Evolutionary conservation across 1,284 basidiomycete species (phyloP), one percentile per base, ranked within the genome.

Genomic region (Microbotryum lychnidis-dioicae): DNA sequence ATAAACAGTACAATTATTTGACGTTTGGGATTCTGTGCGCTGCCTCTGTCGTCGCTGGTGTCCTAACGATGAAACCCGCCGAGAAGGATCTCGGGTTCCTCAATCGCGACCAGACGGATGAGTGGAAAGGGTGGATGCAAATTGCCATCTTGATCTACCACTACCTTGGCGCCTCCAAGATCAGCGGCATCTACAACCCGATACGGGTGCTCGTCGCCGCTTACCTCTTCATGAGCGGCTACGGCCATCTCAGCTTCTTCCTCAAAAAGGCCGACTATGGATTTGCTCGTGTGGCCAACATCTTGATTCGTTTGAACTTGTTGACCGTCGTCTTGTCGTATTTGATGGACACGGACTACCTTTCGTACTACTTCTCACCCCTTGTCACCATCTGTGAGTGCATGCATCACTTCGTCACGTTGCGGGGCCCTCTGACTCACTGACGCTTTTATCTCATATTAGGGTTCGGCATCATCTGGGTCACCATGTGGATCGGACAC

Each of bases 61-160:
- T 90, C 46, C 76, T 75, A 9, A 88, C 85, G 0, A 76, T 87
- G 62, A 84, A 83, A 72, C 81, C 79, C 27, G 86, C 87, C 68
- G 78, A 78, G 58, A 89, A 87, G 69, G 89, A 93, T 73, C 76
- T 87, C 54, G 90, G 91, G 0, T 89, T 91, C 75, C 77, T 93
- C 68, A 92, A 91, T 71, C 80, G 90, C 57, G 88, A 91, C 57
- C 89, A 93, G 75, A 92, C 89, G 0, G 89, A 94, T 70, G 90
- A 94, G 58, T 72, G 71, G 71, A 93, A 93, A 75, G 90, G 90
- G 1, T 93, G 90, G 90, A 94, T 94, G 90, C 90, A 93, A 78
- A 80, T 92, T 69, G 84, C 82, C 3, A 90, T 93, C 68, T 80
- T 93, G 29, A 84, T 92, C 68, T 93, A 93, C 73, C 90, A 93